Evolutionary conservation across 192 early-diverging fungal genomes (phyloP).

Genomic region (Entomortierella beljakovae): DNA sequence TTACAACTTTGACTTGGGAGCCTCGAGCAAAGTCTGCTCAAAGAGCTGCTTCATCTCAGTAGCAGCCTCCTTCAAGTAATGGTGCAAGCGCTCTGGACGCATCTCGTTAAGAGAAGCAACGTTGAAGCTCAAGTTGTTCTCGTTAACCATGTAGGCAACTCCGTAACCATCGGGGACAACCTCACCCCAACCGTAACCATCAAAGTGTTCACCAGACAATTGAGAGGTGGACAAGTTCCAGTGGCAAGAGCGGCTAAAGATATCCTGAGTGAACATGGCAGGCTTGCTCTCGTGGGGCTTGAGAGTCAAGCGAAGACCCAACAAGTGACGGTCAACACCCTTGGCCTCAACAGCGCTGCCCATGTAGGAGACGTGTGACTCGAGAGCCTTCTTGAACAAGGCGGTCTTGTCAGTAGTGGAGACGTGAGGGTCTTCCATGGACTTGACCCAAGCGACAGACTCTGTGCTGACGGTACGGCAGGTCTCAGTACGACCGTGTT

Average conservation of each 20-base stretch:
- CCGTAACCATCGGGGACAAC: conserved; percentile 93
- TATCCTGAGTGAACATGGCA: conserved; percentile 86
- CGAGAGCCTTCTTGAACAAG: conserved; percentile 81
- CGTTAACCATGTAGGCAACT: conserved; percentile 94
- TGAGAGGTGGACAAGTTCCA: conserved; percentile 96
- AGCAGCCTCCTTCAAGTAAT: conserved; percentile 89
- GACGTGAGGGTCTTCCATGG: conserved; percentile 79
- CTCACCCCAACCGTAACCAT: conserved; percentile 92
- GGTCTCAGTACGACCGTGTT: conserved; percentile 95
- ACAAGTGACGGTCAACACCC: conserved; percentile 94
- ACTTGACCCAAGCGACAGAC: conserved; percentile 82
- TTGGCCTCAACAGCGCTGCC: conserved; percentile 79
- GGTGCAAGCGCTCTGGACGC: conserved; percentile 75
- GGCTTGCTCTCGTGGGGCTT: conserved; percentile 83
- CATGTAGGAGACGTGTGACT: conserved; percentile 85
- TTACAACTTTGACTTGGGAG: conserved; percentile 79
- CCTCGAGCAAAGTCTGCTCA: conserved; percentile 68
- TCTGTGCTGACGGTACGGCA: conserved; percentile 85
- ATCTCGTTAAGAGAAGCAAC: conserved; percentile 74
- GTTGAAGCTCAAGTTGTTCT: conserved; percentile 88
- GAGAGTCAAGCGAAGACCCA: conserved; percentile 87
- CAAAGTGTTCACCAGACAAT: conserved; percentile 91
- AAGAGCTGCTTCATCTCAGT: conserved; percentile 87
- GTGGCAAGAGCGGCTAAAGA: conserved; percentile 82
- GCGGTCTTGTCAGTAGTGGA: conserved; percentile 68